These are phyloP conservation scores for Camillea tinctor DNA, from an alignment of 2,329 filamentous ascomycete species.

Conservation along the genomic window DNA sequence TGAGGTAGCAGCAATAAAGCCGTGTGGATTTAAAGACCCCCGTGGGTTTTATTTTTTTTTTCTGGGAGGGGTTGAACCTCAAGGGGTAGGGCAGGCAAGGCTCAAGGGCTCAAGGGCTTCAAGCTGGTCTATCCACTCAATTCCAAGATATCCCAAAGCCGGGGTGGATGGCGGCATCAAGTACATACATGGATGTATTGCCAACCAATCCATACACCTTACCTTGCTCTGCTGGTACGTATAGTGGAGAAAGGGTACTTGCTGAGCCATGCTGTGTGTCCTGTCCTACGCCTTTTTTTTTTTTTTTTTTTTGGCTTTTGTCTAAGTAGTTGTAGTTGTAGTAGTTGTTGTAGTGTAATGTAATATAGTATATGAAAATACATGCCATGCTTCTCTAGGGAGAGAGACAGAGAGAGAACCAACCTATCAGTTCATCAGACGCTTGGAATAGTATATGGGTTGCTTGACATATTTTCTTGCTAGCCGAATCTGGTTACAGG, in stretches of 20 bases:
- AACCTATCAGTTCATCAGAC: neutral
- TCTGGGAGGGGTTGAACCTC: constrained; percentile 14
- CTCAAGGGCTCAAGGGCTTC: constrained; percentile 6
- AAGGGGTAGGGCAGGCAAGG: constrained; percentile 9
- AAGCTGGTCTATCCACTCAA: constrained; percentile 14
- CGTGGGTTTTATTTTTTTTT: too few relatives aligned
- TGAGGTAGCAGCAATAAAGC: constrained; percentile 2
- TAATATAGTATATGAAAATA: neutral
- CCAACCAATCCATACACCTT: neutral
- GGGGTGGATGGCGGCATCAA: constrained; percentile 4
- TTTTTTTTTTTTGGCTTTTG: too few relatives aligned
- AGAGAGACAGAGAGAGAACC: neutral
- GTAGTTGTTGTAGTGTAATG: too few relatives aligned
- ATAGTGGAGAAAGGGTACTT: constrained; percentile 3
- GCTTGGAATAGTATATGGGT: neutral
- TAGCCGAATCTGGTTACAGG: neutral
- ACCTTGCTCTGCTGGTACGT: constrained; percentile 1
- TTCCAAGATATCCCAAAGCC: constrained; percentile 16
- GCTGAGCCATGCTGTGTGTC: neutral
- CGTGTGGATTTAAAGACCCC: too few relatives aligned
- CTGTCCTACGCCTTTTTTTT: neutral
- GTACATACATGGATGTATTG: neutral
- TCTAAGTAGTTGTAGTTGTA: too few relatives aligned
- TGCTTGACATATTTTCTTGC: neutral
- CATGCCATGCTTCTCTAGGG: neutral